Conservation (phyloP, 2,329 filamentous ascomycete species). For the Diaporthe vaccinii region DNA sequence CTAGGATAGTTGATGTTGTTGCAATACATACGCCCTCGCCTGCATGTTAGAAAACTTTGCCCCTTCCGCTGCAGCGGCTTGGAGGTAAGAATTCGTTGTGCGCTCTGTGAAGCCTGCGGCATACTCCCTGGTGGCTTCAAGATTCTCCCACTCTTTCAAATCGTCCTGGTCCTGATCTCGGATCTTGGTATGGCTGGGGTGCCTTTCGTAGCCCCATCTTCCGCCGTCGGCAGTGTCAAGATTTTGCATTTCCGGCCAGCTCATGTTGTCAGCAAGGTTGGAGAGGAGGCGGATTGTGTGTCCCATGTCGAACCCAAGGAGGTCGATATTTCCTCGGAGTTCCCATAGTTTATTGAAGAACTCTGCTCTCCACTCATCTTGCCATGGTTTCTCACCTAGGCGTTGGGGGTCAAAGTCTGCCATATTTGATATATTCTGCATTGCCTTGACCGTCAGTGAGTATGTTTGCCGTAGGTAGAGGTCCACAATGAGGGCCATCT, state of each 20-base stretch:
- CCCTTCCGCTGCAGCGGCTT: neutral
- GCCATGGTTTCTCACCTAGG: neutral
- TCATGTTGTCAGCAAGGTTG: neutral
- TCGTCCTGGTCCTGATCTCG: neutral
- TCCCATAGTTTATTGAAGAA: neutral
- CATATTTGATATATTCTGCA: neutral
- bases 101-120: neutral
- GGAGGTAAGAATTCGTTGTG: neutral
- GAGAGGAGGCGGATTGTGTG: neutral
- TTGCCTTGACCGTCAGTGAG: neutral
- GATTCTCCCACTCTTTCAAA: neutral
- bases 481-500: neutral
- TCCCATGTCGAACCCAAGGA: neutral
- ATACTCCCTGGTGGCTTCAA: neutral
- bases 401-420: neutral
- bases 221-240: no score
- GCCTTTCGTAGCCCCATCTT: no score
- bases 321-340: neutral
- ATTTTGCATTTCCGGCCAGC: no score
- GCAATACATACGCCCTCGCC: no score
- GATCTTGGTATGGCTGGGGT: no score
- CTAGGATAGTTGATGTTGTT: no score
- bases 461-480: neutral
- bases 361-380: neutral
- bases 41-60: neutral